Base-by-base conservation (phyloP, 192 early-diverging fungal species). In the Cetraspora pellucida region DNA sequence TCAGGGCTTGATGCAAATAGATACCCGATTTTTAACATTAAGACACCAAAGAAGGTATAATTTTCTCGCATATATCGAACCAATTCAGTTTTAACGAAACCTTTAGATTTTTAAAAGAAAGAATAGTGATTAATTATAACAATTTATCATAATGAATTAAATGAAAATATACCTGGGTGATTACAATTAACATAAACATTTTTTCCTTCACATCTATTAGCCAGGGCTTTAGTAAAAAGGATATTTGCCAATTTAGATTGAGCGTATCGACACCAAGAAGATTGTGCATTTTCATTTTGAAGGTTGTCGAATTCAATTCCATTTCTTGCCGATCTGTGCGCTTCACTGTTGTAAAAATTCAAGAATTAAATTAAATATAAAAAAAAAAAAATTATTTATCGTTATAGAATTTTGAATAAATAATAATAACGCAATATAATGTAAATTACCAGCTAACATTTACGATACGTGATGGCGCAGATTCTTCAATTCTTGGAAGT, bases 161-260 rank as follows among this genome's bases (percentile, higher is more conserved):
- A 47, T 69, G 2, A 25, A 49, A 28, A n/a, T 50, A 28, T 52
- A 75, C 88, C 88, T 44, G 89, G 89, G 73, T 89, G 82, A 4
- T 87, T 46, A 47, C 79, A 70, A 77, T 90, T 83, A 0, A 78
- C 82, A 60, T 82, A 84, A 25, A 82, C 76, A 17, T 72, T 58
- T 44, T 82, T 66, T 4, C 65, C 79, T 14, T 69, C 63, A 2
- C 83, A 46, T 46, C 79, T 57, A 1, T 80, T 76, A 50, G 85
- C 82, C 10, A 92, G 80, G 25, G 84, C 79, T 19, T 77, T 81
- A 0, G 83, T 73, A 77, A 88, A 90, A 19, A 87, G 79, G 27
- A 87, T 78, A 54, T 87, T 89, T 63, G 86, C 81, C 75, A 89
- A 77, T 81, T 92, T 92, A 10, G 82, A 81, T 19, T 83, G 77